Evolutionary conservation across 1,139 yeast genomes (phyloP), one percentile per base, ranked within the genome.

Genomic region (Pichia sp.): DNA sequence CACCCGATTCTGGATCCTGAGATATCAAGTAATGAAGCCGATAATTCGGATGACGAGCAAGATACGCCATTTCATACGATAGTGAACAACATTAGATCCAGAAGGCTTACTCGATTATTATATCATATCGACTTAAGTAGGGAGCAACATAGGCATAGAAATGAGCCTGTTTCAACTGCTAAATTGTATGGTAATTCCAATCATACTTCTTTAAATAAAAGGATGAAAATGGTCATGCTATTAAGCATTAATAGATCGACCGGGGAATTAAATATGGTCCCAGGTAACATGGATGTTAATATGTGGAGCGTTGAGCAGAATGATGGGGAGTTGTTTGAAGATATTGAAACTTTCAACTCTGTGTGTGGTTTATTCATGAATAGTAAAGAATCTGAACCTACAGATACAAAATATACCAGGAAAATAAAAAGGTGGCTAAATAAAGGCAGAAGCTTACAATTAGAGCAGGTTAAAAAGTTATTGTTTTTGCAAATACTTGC

Each of bases 251-350:
- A 61, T 45, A 52, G 66, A 41, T 41, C 50, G 5, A 59, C 63
- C 2, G 66, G 66, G 4, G 65, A 61, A 34, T 44, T 62, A n/a
- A 54, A 49, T 43, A 43, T 60, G 44, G 47, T 55, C 29, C 60
- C 64, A 11, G 64, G 63, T 5, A 62, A 62, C 41, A 41, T 60
- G 43, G 65, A 60, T 47, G 48, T 49, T 31, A 58, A 58, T 42
- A 52, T 57, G 41, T 60, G 64, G 64, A 58, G 62, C 41, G 48
- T 55, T 11, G 61, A 57, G 41, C 61, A 59, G 40, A 57, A 55
- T 40, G 52, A 59, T 46, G 64, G 64, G n/a, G 59, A 57, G 29
- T 42, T 60, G 29, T 59, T 60, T 45, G 53, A 51, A 33, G 62
- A 60, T 44, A 45, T 55, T 40, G 54, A 52, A 34, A 50, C 62